Conservation (phyloP, 345 rosid genomes). For the Erodium maritimum region DNA sequence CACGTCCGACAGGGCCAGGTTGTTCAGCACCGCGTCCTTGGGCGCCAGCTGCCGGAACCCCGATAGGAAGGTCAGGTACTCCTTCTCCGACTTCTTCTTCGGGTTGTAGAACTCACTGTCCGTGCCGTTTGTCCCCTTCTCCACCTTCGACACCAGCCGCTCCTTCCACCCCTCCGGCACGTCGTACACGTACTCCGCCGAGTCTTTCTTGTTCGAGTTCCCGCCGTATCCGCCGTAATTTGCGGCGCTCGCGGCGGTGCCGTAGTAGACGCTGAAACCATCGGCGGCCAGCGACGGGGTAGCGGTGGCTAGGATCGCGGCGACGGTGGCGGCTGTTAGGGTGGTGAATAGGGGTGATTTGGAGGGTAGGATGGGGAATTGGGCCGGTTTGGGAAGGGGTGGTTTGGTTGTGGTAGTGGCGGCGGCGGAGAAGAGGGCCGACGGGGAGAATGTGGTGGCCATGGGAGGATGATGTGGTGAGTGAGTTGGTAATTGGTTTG, state of each 20-base stretch:
- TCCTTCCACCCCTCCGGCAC: slow-evolving; percentile 95
- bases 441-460: slow-evolving; percentile 46
- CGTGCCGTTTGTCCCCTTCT: slow-evolving; percentile 88
- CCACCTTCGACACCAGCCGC: slow-evolving; percentile 75
- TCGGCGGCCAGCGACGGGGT: slow-evolving; percentile 40
- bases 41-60: slow-evolving; percentile 76
- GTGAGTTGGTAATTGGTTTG: not conserved
- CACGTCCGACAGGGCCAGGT: slow-evolving; percentile 75
- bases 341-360: slow-evolving; percentile 24
- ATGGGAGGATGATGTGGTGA: slow-evolving; percentile 22
- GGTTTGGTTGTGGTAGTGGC: slow-evolving; percentile 14
- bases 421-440: slow-evolving; percentile 34
- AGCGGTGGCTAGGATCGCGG: slow-evolving; percentile 33
- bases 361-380: slow-evolving; percentile 19
- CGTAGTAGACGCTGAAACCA: slow-evolving; percentile 58
- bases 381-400: slow-evolving; percentile 15
- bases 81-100: slow-evolving; percentile 67
- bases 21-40: slow-evolving; percentile 58
- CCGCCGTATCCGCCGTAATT: slow-evolving; percentile 91
- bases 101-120: slow-evolving; percentile 89
- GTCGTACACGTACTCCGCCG: slow-evolving; percentile 88
- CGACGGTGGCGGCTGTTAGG: slow-evolving; percentile 31
- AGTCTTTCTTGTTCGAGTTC: slow-evolving; percentile 67
- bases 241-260: slow-evolving; percentile 93
- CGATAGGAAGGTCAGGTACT: slow-evolving; percentile 72